phyloP scores from a whole-genome alignment of 257 asterid species.

The Apocynum venetum region DNA sequence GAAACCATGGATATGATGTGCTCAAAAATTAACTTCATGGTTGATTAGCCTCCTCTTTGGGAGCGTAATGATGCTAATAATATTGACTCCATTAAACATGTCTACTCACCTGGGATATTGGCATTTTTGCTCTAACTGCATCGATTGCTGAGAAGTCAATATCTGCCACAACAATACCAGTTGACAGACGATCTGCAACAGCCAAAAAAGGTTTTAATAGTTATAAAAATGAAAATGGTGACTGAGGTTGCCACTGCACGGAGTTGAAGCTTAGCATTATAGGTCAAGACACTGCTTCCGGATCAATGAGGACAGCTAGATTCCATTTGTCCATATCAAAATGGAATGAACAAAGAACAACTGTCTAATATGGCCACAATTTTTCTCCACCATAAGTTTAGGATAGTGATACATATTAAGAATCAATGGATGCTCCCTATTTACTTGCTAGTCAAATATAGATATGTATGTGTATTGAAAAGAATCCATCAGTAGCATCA shows the following conservation, averaged over 20 bases:
- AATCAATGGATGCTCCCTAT: not conserved
- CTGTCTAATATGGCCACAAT: not conserved
- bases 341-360: not conserved
- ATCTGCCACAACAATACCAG: conserved; percentile 91
- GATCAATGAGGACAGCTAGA: not conserved
- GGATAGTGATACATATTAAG: not conserved
- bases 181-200: conserved; percentile 56
- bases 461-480: not conserved
- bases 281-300: not conserved
- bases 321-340: not conserved
- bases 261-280: not conserved
- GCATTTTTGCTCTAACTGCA: conserved; percentile 81
- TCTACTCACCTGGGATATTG: conserved; percentile 43
- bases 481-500: not conserved
- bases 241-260: not conserved
- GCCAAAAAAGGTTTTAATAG: not conserved
- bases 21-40: too few species aligned
- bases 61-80: not conserved
- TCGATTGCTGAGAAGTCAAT: conserved; percentile 61
- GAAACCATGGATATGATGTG: not conserved
- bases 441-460: not conserved
- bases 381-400: not conserved
- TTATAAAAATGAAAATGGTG: not conserved
- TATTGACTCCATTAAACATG: not conserved
- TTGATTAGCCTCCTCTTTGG: not conserved